Evolutionary conservation across 768 basidiomycete genomes (phyloP), one percentile per base, ranked within the genome.

Genomic region (Rhodotorula diobovata): DNA sequence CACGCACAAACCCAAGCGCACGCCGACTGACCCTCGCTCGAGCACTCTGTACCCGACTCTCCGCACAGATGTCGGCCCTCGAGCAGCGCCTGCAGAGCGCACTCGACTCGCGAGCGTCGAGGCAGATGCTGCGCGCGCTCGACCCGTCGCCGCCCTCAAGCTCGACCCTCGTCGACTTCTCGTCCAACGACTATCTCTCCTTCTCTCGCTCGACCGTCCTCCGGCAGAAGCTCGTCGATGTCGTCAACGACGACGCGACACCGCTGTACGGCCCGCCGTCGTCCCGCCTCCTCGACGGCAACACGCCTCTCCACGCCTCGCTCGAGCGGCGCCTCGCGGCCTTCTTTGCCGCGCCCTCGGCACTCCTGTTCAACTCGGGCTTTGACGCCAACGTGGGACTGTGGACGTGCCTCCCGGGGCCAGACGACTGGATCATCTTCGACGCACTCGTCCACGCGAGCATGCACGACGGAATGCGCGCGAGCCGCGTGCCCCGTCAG

Each of bases 361-460:
- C 90, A 0, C 83, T 96, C 16, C 83, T 96, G 10, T 94, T 93
- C 85, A 93, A 92, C 80, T 93, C 90, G 0, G 93, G 93, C 1
- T 94, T 89, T 79, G 93, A 95, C 80, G 92, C 93, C 16, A 98
- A 95, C 78, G 89, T 88, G 6, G 89, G 88, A 0, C 86, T 95
- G 80, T 94, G 94, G 82, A 83, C 90, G 0, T 85, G 86, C 56
- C 80, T 96, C 0, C 93, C 93, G 0, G 90, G 90, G 69, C 79
- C 83, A 0, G 87, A 87, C 20, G 94, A 98, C 78, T 85, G 85
- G 57, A 80, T 96, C 54, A 81, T 95, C 23, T 88, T 87, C 76
- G 93, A 98, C 78, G 90, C 90, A 74, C 86, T 90, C 75, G 88
- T 95, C 58, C 94, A 96, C 78, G 93, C 93, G 0, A 89, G 87